Evolutionary conservation across 176 grass and related monocot genomes (phyloP), one percentile per base, ranked within the genome.

Genomic region (Panicum miliaceum): DNA sequence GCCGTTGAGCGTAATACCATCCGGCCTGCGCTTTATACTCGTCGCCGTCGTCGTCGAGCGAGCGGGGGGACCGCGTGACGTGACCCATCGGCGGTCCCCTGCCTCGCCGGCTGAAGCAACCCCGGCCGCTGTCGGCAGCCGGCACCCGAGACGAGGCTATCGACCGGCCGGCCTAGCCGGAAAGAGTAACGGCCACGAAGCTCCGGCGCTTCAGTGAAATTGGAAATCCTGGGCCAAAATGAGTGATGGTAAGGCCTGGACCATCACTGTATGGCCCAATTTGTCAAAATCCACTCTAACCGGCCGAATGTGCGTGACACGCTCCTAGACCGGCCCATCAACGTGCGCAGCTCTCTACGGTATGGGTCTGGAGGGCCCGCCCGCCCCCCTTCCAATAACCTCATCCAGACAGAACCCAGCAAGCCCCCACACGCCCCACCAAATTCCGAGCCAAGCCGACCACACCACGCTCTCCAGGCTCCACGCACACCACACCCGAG

Each of bases 321-420:
- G n/a, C 26, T 11, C 35, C 25, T 35, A 26, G 8, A 3, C 76
- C 23, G 11, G 16, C 59, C 23, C 58, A 64, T 3, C 23, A 36
- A 12, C 16, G 35, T 7, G 12, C 14, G 20, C 14, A 12, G 1
- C 27, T 58, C 22, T 15, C 16, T 37, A 18, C 7, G 1, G 64
- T 38, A 3, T 35, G 3, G 7, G 23, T 19, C 71, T 3, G 19
- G 46, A 6, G 59, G 77, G 12, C 23, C 45, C 69, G 12, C 23
- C 45, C 69, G 46, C 23, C 67, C 5, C 19, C 41, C 8, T 20
- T 40, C 23, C 3, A 3, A 34, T 8, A 70, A 74, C 36, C 79
- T 87, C 79, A 87, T 87, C 85, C 84, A 27, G 29, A 32, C 29
- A 32, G 8, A 81, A 27, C 19, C 5, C 37, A 14, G 2, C 72